A percentile compares a stretch with the other conserved stretches of the same genome.
Evolutionary conservation across 805 yeast genomes (phyloP).

Genomic region (Millerago galiae): DNA sequence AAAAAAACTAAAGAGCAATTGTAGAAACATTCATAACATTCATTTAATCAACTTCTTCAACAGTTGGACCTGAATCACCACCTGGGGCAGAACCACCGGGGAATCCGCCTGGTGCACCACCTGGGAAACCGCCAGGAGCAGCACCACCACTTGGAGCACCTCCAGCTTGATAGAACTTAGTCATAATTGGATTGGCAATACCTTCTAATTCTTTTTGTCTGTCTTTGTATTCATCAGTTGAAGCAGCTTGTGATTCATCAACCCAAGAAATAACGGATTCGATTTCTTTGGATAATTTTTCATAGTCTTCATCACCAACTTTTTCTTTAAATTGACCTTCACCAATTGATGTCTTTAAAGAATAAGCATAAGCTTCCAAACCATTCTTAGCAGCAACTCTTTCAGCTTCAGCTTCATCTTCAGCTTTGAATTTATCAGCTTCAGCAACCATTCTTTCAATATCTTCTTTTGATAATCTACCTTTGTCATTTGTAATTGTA

Average conservation of each 20-base stretch:
- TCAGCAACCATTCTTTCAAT: constrained; percentile 96
- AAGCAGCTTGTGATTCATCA: constrained; percentile 86
- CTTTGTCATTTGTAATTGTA: constrained; percentile 97
- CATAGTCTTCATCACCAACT: constrained; percentile 65
- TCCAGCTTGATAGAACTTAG: constrained; percentile 86
- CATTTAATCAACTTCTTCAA: constrained; percentile 65
- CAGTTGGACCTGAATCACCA: constrained; percentile 57
- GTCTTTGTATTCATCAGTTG: constrained; percentile 88
- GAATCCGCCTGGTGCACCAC: constrained; percentile 25
- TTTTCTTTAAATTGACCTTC: constrained; percentile 76
- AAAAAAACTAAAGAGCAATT: neutral
- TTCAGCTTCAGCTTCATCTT: constrained; percentile 89
- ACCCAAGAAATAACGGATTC: constrained; percentile 86
- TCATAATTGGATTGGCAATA: constrained; percentile 93
- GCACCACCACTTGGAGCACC: constrained; percentile 75
- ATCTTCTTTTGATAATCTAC: constrained; percentile 96
- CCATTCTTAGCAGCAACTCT: constrained; percentile 95
- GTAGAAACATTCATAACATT: neutral
- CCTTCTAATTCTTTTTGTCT: constrained; percentile 96
- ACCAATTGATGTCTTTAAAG: constrained; percentile 74
- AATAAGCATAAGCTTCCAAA: constrained; percentile 93
- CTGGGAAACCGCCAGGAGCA: constrained; percentile 59
- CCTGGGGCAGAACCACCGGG: constrained; percentile 49
- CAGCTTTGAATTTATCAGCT: constrained; percentile 97
- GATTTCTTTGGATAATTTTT: constrained; percentile 73